Percentiles rank a stretch among this genome's conserved stretches.
These are phyloP conservation scores for Phytophthora tentaculata DNA, from an alignment of 352 stramenopile species.

Conservation along the genomic window DNA sequence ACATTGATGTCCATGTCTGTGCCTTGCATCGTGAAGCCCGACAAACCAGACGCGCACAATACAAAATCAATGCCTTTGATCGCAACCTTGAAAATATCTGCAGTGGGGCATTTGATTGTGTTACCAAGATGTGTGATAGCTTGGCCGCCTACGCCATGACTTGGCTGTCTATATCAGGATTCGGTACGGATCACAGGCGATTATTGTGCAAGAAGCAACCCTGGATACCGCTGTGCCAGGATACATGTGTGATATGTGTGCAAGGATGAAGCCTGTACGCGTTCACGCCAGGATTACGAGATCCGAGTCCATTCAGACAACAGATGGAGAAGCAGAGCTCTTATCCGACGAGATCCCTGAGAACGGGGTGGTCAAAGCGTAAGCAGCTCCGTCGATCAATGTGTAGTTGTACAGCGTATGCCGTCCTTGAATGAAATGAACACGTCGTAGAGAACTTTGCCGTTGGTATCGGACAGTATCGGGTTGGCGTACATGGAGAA, in stretches of 20 bases:
- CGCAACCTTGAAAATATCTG: constrained; percentile 13
- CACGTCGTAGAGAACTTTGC: constrained; percentile 35
- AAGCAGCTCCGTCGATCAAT: constrained; percentile 29
- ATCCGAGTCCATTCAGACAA: constrained; percentile 21
- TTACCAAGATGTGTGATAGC: no score
- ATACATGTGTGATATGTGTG: no score
- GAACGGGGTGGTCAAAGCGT: constrained; percentile 14
- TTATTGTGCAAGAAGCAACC: no score
- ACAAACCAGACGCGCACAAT: constrained; percentile 15
- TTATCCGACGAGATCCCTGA: not conserved
- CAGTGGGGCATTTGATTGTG: not conserved
- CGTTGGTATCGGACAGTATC: constrained; percentile 7
- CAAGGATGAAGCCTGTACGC: no score
- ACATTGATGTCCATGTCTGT: constrained; percentile 26
- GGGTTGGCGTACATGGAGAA: constrained; percentile 41
- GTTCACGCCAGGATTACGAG: no score
- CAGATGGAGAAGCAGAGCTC: not conserved
- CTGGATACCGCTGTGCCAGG: no score
- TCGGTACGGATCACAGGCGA: no score
- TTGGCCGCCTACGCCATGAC: no score
- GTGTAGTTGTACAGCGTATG: constrained; percentile 30
- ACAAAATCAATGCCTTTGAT: constrained; percentile 9
- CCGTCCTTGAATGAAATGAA: constrained; percentile 27
- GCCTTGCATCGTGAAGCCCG: constrained; percentile 19
- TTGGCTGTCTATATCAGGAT: no score